Evolutionary conservation across 208 protist genomes (phyloP), one percentile per base, ranked within the genome.

Genomic region (Novymonas esmeraldas): DNA sequence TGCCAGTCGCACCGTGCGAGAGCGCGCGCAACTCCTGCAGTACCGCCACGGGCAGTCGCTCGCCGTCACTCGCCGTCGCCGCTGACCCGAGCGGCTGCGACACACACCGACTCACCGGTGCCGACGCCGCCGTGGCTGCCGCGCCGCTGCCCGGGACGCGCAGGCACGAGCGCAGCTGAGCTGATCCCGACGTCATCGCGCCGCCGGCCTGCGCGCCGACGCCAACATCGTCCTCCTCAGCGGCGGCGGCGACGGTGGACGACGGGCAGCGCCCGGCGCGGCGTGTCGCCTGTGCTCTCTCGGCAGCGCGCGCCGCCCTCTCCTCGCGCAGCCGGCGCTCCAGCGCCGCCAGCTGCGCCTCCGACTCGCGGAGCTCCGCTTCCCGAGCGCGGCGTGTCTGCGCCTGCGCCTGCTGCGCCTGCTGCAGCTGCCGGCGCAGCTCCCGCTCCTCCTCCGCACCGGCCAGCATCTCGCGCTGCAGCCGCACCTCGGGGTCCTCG

Each of bases 391-490:
- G 73, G 3, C 86, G 81, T 10, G 33, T 44, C 46, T 82, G 72
- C 48, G 79, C 79, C 24, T 87, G 73, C 33, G 77, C 69, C 63
- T 52, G 60, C 73, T 94, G 83, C 42, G 90, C 51, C 7, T 71
- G 58, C 42, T 87, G 74, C 20, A 96, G 76, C 29, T 70, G 61
- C 11, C 62, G 84, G 39, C 87, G 85, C 41, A 90, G 64, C 2
- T 56, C 31, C 67, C 90, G 87, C 70, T 96, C 90, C 76, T 94
- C 87, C 74, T 96, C 90, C 16, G 87, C 88, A 86, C 90, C 94
- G 46, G 42, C 73, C 4, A 90, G 56, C 29, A 72, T 85, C 74
- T 96, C 87, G 7, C 71, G 66, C 68, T 94, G 85, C 58, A 96
- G 79, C 1, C 57, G 33, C 22, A 57, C 60, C 73, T 94, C 87